Conservation (phyloP, 2,329 filamentous ascomycete species). For the Sclerotinia nivalis region DNA sequence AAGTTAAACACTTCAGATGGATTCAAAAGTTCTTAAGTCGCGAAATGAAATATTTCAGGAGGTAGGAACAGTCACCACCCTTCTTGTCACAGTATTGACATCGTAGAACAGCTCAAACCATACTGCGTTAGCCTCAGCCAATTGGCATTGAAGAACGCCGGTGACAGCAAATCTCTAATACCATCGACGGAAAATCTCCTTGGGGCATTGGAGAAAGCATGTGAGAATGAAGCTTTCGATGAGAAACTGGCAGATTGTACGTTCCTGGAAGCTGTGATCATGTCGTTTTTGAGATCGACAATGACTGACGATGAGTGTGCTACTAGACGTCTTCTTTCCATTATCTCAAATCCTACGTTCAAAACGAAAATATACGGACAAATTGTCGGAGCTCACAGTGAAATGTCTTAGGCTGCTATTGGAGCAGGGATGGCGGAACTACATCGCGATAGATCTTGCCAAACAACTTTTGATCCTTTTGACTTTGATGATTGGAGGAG, state of each 20-base stretch:
- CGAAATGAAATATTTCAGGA: conserved; percentile 42
- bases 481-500: conserved; percentile 76
- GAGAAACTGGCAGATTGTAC: conserved; percentile 87
- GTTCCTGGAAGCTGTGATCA: conserved; percentile 56
- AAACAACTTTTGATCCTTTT: conserved; percentile 85
- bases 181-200: conserved; percentile 50
- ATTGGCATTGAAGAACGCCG: conserved; percentile 52
- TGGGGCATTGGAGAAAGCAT: conserved; percentile 46
- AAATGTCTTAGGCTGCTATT: conserved; percentile 75
- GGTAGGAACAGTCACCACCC: conserved; percentile 26
- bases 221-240: conserved; percentile 60
- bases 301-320: background rate
- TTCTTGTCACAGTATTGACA: background rate
- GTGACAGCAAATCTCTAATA: conserved; percentile 48
- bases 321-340: conserved; percentile 79
- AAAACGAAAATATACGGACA: conserved; percentile 69
- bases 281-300: background rate
- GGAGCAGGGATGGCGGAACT: conserved; percentile 73
- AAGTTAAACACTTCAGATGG: conserved; percentile 31
- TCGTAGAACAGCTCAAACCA: conserved; percentile 57
- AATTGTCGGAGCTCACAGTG: conserved; percentile 73
- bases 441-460: conserved; percentile 69
- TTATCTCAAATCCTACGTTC: conserved; percentile 82
- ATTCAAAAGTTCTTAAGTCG: conserved; percentile 33
- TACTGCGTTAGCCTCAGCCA: conserved; percentile 61